These are phyloP conservation scores for Hebeloma cylindrosporum DNA, from an alignment of 768 basidiomycete genomes.

Conservation along the genomic window DNA sequence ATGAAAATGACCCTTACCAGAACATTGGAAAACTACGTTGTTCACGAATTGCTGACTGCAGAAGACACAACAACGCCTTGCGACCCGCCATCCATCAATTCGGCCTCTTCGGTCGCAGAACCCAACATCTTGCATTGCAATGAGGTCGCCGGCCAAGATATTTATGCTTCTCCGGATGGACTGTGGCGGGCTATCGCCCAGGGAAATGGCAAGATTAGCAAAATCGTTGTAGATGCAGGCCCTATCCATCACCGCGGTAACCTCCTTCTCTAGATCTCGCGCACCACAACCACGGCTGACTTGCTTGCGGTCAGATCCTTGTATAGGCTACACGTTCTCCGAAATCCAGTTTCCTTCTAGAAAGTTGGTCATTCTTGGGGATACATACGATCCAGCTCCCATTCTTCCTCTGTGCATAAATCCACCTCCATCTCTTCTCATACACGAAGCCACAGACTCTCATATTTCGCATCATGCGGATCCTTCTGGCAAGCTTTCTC, in stretches of 20 bases:
- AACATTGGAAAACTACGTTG: conserved; percentile 62
- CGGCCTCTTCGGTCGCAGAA: conserved; percentile 14
- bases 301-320: conserved; percentile 52
- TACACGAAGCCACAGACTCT: conserved; percentile 87
- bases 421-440: conserved; percentile 59
- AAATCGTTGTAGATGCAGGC: conserved; percentile 66
- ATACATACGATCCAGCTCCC: conserved; percentile 64
- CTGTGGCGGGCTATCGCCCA: conserved; percentile 62
- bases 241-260: conserved; percentile 76
- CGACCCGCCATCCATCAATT: conserved; percentile 26
- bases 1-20: conserved; percentile 66
- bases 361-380: conserved; percentile 76
- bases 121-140: conserved; percentile 54
- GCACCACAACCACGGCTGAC: neutral
- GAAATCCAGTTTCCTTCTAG: conserved; percentile 52
- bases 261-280: conserved; percentile 16
- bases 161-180: conserved; percentile 52
- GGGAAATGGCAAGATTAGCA: conserved; percentile 37
- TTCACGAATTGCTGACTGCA: conserved; percentile 71
- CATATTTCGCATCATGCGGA: conserved; percentile 60
- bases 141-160: conserved; percentile 63
- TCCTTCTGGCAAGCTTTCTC: conserved; percentile 37
- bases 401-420: conserved; percentile 56
- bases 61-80: conserved; percentile 58
- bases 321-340: conserved; percentile 74